Conservation (phyloP, 2,329 filamentous ascomycete genomes). For the Pseudogymnoascus sp. region DNA sequence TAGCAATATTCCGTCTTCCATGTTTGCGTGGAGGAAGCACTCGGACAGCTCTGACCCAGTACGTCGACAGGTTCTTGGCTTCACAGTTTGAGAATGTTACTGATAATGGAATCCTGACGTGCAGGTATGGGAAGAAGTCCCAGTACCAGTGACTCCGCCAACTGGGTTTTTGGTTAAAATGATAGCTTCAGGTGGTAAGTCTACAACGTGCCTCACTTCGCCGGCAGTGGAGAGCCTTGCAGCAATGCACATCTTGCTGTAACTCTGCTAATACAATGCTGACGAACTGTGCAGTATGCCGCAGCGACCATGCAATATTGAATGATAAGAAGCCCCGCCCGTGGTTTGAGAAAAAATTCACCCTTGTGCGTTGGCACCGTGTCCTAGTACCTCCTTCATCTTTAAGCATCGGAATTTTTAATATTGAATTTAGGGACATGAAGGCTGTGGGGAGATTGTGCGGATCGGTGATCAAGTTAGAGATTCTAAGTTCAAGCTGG, state of each 20-base stretch:
- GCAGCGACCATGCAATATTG: slow-evolving; percentile 29
- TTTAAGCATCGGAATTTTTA: background rate
- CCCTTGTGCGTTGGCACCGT: slow-evolving; percentile 15
- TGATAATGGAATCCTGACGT: background rate
- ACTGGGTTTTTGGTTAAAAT: slow-evolving; percentile 29
- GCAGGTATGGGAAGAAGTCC: slow-evolving; percentile 26
- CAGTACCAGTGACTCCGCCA: slow-evolving; percentile 22
- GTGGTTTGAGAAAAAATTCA: slow-evolving; percentile 28
- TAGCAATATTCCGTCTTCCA: slow-evolving; percentile 21
- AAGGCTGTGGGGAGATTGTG: background rate
- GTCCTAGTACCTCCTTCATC: background rate
- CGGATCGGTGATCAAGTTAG: background rate
- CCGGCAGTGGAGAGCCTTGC: too few species aligned
- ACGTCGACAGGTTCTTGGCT: background rate
- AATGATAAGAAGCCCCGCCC: slow-evolving; percentile 24
- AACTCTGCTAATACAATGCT: background rate
- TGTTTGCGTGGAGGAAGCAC: slow-evolving; percentile 32
- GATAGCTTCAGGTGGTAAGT: slow-evolving; percentile 28
- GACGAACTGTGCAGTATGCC: slow-evolving; percentile 23
- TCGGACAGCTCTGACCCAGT: slow-evolving; percentile 26
- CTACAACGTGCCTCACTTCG: background rate
- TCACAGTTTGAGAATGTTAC: background rate
- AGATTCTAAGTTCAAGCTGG: background rate
- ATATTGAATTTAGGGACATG: background rate
- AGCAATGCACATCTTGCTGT: background rate